A percentile compares a stretch with the other conserved stretches of the same genome.
Conservation (phyloP, 352 stramenopile species). For the Poterioochromonas sp. region DNA sequence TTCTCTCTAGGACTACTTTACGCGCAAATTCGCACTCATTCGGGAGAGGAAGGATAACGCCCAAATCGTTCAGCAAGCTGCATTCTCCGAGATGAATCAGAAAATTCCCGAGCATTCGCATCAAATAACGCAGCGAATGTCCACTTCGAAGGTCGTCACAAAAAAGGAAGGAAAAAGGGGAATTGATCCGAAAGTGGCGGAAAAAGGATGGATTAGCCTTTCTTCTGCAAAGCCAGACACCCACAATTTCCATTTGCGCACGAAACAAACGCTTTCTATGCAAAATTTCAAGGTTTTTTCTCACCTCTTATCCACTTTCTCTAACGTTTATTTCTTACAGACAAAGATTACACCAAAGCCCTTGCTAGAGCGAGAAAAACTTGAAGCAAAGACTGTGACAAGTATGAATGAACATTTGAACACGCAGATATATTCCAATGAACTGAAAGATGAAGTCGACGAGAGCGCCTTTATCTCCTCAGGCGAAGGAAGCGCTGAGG, state of each 20-base stretch:
- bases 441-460: too few relatives aligned
- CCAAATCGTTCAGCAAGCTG: background rate
- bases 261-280: background rate
- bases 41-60: background rate
- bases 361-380: background rate
- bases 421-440: too few relatives aligned
- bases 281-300: background rate
- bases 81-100: background rate
- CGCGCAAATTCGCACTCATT: background rate
- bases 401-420: too few relatives aligned
- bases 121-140: background rate
- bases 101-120: background rate
- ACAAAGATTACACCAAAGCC: background rate
- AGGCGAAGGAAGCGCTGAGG: background rate
- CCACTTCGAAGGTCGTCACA: background rate
- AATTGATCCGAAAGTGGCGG: background rate
- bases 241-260: constrained; percentile 9
- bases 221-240: constrained; percentile 6
- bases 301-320: background rate
- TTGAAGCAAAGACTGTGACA: background rate
- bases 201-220: constrained; percentile 17
- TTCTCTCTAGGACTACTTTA: constrained; percentile 1
- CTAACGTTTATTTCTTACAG: background rate
- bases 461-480: too few relatives aligned
- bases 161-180: background rate